These are phyloP conservation scores for Candida pini DNA, from an alignment of 805 yeast genomes.

Conservation along the genomic window DNA sequence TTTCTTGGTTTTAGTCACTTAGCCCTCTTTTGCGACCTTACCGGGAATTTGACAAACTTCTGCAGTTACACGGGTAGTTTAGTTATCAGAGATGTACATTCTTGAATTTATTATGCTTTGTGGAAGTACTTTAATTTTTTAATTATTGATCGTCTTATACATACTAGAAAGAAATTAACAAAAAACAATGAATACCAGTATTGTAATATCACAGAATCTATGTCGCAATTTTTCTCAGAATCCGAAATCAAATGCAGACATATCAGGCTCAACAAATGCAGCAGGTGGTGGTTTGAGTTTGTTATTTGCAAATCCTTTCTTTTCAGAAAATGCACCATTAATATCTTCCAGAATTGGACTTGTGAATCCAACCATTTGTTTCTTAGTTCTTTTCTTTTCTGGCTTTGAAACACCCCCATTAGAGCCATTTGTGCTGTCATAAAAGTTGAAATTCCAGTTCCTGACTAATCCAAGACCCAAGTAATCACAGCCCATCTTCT, in stretches of 20 bases:
- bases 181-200: no score
- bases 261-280: slow-evolving; percentile 66
- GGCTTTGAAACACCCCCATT: slow-evolving; percentile 2
- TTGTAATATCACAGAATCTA: no score
- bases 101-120: no score
- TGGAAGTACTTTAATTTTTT: no score
- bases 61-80: no score
- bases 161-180: no score
- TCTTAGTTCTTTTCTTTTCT: neutral
- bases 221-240: slow-evolving; percentile 9
- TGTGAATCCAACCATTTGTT: neutral
- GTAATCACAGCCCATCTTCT: slow-evolving; percentile 89
- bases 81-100: no score
- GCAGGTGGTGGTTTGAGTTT: slow-evolving; percentile 41
- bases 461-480: slow-evolving; percentile 56
- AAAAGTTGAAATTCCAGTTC: slow-evolving; percentile 57
- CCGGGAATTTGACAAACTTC: no score
- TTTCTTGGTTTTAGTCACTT: no score
- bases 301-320: slow-evolving; percentile 11
- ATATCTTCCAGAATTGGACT: neutral
- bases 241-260: slow-evolving; percentile 65
- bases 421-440: neutral
- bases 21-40: no score
- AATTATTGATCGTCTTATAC: no score
- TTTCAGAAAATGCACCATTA: slow-evolving; percentile 1